Base-by-base conservation (phyloP, 495 filamentous ascomycete species). In the Monascus purpureus region DNA sequence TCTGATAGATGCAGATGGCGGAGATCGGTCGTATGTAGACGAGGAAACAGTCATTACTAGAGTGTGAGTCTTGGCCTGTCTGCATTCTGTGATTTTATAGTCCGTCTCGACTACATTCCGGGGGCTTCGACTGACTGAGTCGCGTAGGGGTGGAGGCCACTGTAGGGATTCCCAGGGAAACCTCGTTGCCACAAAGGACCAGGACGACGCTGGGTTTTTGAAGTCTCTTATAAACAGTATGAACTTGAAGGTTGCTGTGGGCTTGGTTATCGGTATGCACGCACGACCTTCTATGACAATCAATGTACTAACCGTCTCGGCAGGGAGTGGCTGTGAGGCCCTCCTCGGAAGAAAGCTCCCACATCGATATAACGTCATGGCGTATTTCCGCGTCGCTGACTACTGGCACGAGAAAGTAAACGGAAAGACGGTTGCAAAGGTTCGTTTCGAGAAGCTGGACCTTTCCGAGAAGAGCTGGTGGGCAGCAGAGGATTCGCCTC, bases 361-460 rank as follows among this genome's bases (percentile, higher is more conserved):
- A 0, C 64, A 82, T 44, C 59, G 65, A 0, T 92, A 78, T 41
- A 73, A 70, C 30, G 73, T 90, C 1, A 64, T 88, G 28, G 81
- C 53, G n/a, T 77, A 62, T 44, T 92, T 87, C 45, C 70, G 75
- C 17, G 53, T 83, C 12, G 81, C 77, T 0, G 55, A 80, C 20
- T 53, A 85, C 1, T 93, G 85, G 85, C 57, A 46, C 11, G 83
- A 93, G 42, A 67, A 59, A 28, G 42, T 50, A 3, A 45, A 57
- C 1, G 35, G 50, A 0, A 56, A 65, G 12, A 62, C 46, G 0
- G 48, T 65, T 0, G 64, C 67, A 38, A 75, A 67, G 39, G 62
- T 79, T 11, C 69, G 84, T 4, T 66, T 87, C 15, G 73, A 93
- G 50, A 86, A 87, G 40, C 47, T 83, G 1, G 49, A 82, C 13